Base-by-base conservation (phyloP, 1,284 basidiomycete genomes). In the Apiotrichum gracile region DNA sequence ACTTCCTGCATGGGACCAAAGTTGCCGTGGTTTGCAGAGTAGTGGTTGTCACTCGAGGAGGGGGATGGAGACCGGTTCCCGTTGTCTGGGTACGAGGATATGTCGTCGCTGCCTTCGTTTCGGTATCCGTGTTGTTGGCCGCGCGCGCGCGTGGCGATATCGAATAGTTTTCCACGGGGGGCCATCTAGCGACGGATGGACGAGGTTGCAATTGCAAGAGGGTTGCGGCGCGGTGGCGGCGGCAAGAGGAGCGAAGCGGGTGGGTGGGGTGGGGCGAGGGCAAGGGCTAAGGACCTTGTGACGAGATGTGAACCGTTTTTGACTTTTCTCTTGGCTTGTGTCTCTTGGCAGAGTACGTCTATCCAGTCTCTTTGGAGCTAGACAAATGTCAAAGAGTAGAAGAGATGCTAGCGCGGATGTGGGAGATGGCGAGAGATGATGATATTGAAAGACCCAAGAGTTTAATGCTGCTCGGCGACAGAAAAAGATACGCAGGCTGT, bases 1-100 rank as follows among this genome's bases (percentile, higher is more conserved):
- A 66, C 64, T 25, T 60, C 51, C 44, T 65, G 58, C 46, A 49
- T 53, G 31, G 51, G 51, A 10, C 51, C 52, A n/a, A 34, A 6
- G 34, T 25, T 26, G 24, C 35, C 43, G 52, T 54, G 47, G 49
- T 58, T 53, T 27, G 51, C 37, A 37, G 56, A 52, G 26, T 54
- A 60, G 42, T 52, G 51, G 39, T 57, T 45, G 49, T 46, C 46
- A 26, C 44, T 47, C 1, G 49, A 55, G 1, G 47, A 17, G 10
- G 48, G 49, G 8, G 48, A 51, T 1, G 52, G 45, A 5, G 49
- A 40, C 16, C 51, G 44, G 17, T 53, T 42, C 21, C 29, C 51
- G 27, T 52, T 25, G 46, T 47, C 34, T 10, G 49, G 39, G 14
- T 40, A 35, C 13, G 42, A 44, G 17, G 37, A 41, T 43, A 38